Conservation (phyloP, 202 grass and related monocot species). For the Zizania palustris region DNA sequence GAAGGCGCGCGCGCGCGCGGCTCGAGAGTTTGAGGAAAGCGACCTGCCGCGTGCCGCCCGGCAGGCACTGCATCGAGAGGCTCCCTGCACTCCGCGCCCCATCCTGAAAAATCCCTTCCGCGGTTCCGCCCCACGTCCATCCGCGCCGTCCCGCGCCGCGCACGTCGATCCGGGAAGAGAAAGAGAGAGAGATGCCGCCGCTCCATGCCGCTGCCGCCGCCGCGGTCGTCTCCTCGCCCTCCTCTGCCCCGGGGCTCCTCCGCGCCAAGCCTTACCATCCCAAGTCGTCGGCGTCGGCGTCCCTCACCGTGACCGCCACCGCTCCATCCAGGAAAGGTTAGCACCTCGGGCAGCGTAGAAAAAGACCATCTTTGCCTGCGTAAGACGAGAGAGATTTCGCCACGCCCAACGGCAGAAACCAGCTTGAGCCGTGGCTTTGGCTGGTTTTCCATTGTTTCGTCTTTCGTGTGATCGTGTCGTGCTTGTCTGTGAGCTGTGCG, state of each 20-base stretch:
- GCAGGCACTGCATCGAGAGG: conserved; percentile 57
- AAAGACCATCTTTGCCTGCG: too few relatives aligned
- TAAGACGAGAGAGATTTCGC: too few relatives aligned
- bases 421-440: too few relatives aligned
- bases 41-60: conserved; percentile 26
- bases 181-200: conserved; percentile 38
- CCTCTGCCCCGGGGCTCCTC: background rate
- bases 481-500: background rate
- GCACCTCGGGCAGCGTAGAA: background rate
- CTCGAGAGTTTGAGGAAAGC: background rate
- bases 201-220: conserved; percentile 24
- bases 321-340: conserved; percentile 43
- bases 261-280: conserved; percentile 24
- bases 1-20: too few relatives aligned
- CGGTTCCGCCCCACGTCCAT: conserved; percentile 15
- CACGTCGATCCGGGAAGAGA: conserved; percentile 9
- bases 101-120: conserved; percentile 52
- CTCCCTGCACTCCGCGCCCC: conserved; percentile 47
- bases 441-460: too few relatives aligned
- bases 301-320: conserved; percentile 32
- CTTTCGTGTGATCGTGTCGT: background rate
- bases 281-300: conserved; percentile 15
- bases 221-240: conserved; percentile 5
- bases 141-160: background rate
- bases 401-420: too few relatives aligned